Conservation (phyloP, 345 rosid species). For the Geranium brycei region DNA sequence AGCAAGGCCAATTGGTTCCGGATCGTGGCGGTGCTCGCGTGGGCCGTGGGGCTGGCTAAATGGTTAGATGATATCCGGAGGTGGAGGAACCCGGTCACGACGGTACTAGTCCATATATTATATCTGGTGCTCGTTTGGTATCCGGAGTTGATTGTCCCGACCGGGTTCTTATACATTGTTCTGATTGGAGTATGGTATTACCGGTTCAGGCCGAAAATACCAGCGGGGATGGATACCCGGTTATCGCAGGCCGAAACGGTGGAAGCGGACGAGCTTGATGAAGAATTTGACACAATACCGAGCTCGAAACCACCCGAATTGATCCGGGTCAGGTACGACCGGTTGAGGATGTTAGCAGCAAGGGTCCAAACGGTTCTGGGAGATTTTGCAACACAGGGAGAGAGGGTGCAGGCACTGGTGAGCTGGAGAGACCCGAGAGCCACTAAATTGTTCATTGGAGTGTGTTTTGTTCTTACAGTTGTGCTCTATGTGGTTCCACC, state of each 20-base stretch:
- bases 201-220: conserved; percentile 73
- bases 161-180: conserved; percentile 66
- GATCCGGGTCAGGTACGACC: conserved; percentile 62
- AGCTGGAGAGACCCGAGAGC: conserved; percentile 99
- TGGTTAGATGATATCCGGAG: conserved; percentile 71
- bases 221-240: conserved; percentile 85
- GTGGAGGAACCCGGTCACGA: conserved; percentile 84
- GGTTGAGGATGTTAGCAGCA: conserved; percentile 68
- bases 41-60: conserved; percentile 86
- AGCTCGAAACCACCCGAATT: conserved; percentile 64
- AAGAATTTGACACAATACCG: conserved; percentile 89
- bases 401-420: conserved; percentile 73
- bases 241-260: conserved; percentile 74
- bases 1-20: conserved; percentile 94
- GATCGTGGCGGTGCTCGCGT: conserved; percentile 76
- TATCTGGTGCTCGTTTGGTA: conserved; percentile 92
- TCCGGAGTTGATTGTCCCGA: conserved; percentile 83
- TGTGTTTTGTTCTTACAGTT: conserved; percentile 59
- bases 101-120: conserved; percentile 64
- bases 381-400: conserved; percentile 92
- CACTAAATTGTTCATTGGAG: conserved; percentile 69
- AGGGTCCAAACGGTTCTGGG: conserved; percentile 89
- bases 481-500: conserved; percentile 67
- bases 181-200: conserved; percentile 90
- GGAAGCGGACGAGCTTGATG: conserved; percentile 81